A percentile compares a stretch with the other conserved stretches of the same genome.
Conservation (phyloP, 768 basidiomycete species). For the Tylopilus sp. region DNA sequence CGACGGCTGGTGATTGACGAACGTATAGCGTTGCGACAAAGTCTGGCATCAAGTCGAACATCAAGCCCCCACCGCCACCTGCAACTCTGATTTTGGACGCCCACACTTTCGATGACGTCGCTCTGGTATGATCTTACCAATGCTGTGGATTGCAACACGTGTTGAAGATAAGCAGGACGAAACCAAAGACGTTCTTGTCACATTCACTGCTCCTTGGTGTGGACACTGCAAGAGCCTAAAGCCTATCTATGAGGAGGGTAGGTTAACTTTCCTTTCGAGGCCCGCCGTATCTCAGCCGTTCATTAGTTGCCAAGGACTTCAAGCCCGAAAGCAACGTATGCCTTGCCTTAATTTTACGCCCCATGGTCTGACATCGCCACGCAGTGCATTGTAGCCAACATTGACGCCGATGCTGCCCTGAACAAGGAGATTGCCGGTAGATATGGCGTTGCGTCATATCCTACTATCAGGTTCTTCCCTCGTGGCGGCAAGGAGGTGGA, state of each 20-base stretch:
- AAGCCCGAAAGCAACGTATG: constrained; percentile 70
- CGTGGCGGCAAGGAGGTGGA: constrained; percentile 62
- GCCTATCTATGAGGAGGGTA: constrained; percentile 80
- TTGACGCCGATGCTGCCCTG: constrained; percentile 82
- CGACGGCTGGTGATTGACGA: background rate
- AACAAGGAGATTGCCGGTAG: constrained; percentile 68
- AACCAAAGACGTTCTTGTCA: constrained; percentile 79
- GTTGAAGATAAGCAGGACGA: constrained; percentile 43
- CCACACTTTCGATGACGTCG: constrained; percentile 74
- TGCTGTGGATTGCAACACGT: background rate
- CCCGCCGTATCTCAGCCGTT: background rate
- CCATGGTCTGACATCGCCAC: constrained; percentile 3
- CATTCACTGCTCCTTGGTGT: constrained; percentile 86
- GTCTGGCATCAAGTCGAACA: constrained; percentile 80
- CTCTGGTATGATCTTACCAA: constrained; percentile 45
- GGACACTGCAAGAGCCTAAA: constrained; percentile 94
- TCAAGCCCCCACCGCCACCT: constrained; percentile 80
- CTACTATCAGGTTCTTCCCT: constrained; percentile 95
- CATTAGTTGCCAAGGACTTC: constrained; percentile 75
- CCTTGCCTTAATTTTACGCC: background rate
- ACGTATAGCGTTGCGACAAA: constrained; percentile 62
- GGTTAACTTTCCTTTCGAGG: background rate
- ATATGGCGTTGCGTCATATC: constrained; percentile 79
- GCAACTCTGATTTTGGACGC: constrained; percentile 64
- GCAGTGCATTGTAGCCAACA: constrained; percentile 86